phyloP scores from a whole-genome alignment of 192 early-diverging fungal genomes.

The Coemansia pectinata region DNA sequence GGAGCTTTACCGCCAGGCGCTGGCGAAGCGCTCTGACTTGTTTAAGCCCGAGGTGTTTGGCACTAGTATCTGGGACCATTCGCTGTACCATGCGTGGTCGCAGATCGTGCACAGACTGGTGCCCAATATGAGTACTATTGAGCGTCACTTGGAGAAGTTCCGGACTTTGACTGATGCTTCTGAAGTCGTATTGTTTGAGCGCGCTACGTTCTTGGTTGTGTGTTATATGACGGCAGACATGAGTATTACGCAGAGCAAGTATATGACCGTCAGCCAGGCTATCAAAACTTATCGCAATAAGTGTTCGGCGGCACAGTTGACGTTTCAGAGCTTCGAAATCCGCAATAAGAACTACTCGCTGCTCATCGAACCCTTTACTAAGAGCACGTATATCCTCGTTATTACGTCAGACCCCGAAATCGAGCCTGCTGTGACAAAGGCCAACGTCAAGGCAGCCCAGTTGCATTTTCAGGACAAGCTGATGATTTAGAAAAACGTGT shows the following conservation, averaged over 20 bases:
- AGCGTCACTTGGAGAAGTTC: constrained; percentile 79
- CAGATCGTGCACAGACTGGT: constrained; percentile 94
- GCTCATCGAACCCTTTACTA: constrained; percentile 56
- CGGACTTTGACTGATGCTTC: constrained; percentile 84
- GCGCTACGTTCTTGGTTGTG: constrained; percentile 94
- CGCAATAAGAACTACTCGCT: constrained; percentile 60
- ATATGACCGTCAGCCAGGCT: constrained; percentile 38
- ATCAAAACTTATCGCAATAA: constrained; percentile 49
- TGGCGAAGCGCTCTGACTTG: constrained; percentile 30
- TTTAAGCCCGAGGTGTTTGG: constrained; percentile 33
- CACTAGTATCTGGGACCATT: constrained; percentile 43
- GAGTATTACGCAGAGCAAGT: constrained; percentile 11
- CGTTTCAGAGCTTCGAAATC: constrained; percentile 89
- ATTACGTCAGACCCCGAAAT: constrained; percentile 49
- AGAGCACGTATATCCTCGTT: constrained; percentile 56
- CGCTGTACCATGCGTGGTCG: constrained; percentile 83
- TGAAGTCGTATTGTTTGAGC: constrained; percentile 94
- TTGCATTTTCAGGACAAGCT: constrained; percentile 26
- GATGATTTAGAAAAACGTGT: background rate
- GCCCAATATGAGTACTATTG: constrained; percentile 84
- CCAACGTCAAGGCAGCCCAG: constrained; percentile 43
- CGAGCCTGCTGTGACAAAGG: constrained; percentile 53
- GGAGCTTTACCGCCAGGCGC: constrained; percentile 25
- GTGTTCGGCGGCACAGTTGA: constrained; percentile 60
- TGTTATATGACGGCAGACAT: constrained; percentile 37